phyloP scores from a whole-genome alignment of 148 eudicot genomes.

The Persicaria tinctoria region DNA sequence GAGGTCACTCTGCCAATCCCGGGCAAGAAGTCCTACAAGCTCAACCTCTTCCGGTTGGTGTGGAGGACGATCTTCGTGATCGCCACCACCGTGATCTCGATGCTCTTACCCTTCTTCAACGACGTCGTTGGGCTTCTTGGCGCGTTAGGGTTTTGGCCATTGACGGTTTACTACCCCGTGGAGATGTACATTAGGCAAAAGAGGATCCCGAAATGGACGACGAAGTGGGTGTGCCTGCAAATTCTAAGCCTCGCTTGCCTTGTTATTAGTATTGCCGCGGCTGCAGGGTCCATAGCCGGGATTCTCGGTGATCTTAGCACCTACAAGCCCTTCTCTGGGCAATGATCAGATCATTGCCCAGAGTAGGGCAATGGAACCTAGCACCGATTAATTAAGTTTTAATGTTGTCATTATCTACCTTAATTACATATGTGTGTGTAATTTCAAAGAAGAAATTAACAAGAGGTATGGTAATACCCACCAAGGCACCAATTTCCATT shows the following conservation, averaged over 20 bases:
- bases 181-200: constrained; percentile 13
- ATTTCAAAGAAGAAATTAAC: too few species aligned
- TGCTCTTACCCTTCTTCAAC: constrained; percentile 12
- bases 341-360: too few species aligned
- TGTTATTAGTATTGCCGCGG: constrained; percentile 7
- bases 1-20: constrained; percentile 10
- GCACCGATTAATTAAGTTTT: too few species aligned
- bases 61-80: constrained; percentile 11
- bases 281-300: constrained; percentile 16
- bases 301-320: constrained; percentile 18
- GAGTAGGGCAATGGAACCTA: too few species aligned
- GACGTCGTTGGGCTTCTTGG: constrained; percentile 14
- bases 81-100: constrained; percentile 4
- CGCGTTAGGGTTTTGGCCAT: constrained; percentile 12
- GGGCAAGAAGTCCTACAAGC: background rate
- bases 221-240: constrained; percentile 9
- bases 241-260: constrained; percentile 14
- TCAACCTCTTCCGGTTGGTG: constrained; percentile 11
- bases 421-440: too few species aligned
- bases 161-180: constrained; percentile 17
- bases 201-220: constrained; percentile 8
- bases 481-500: too few species aligned
- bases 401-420: too few species aligned
- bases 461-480: too few species aligned
- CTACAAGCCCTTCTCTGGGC: constrained; percentile 4